Percentiles rank a stretch among this genome's conserved stretches.
phyloP scores from a whole-genome alignment of 2,329 filamentous ascomycete species.

The Cytospora mali region DNA sequence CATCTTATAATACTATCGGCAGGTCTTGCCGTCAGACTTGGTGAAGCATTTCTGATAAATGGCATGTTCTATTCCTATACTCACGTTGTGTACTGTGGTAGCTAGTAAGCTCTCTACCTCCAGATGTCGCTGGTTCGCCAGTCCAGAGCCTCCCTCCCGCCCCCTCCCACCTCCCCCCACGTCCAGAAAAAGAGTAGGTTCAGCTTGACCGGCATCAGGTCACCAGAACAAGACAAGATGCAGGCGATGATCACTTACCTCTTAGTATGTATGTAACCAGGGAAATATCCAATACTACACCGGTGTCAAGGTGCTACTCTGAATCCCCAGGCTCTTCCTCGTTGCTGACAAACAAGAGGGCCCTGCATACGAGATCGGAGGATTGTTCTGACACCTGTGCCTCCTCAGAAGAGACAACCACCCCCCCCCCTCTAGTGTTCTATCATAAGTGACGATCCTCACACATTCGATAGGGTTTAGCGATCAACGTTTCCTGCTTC shows the following conservation, averaged over 20 bases:
- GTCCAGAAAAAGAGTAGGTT: not conserved
- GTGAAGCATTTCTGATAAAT: not conserved
- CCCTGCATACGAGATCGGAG: not conserved
- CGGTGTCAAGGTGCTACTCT: not conserved
- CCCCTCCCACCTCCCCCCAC: no score
- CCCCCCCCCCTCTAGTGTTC: not conserved
- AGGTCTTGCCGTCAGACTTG: not conserved
- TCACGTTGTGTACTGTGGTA: not conserved
- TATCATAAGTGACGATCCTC: constrained; percentile 8
- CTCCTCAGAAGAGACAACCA: not conserved
- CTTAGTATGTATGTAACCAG: no score
- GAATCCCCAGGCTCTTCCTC: not conserved
- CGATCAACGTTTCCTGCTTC: constrained; percentile 12
- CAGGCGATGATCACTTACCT: not conserved
- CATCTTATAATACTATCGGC: not conserved
- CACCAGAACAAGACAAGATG: not conserved
- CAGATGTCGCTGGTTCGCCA: no score
- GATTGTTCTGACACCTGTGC: not conserved
- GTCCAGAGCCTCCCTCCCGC: no score
- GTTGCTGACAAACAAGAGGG: not conserved
- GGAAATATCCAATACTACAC: not conserved
- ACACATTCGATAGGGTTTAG: constrained; percentile 6
- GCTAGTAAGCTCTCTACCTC: no score
- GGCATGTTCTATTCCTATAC: not conserved
- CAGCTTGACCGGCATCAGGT: not conserved